These are phyloP conservation scores for Capsicum rhomboideum DNA, from an alignment of 257 asterid genomes.

Conservation along the genomic window DNA sequence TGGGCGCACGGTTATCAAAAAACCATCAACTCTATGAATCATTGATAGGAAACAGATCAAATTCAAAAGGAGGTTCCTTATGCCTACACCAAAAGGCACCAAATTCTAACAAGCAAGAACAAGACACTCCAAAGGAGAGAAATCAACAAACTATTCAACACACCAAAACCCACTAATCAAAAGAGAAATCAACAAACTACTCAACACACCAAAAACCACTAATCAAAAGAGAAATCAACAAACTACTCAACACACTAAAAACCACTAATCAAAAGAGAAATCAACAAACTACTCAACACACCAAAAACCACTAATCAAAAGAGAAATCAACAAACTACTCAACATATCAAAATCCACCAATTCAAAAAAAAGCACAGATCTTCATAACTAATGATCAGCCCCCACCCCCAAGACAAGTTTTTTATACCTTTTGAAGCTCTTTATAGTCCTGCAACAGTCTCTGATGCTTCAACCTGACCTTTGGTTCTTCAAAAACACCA, in stretches of 20 bases:
- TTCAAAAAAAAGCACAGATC: constrained; percentile 16
- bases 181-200: not conserved
- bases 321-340: not conserved
- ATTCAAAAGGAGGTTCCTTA: not conserved
- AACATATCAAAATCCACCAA: not conserved
- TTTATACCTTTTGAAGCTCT: constrained; percentile 54
- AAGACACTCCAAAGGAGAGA: not conserved
- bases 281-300: not conserved
- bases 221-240: not conserved
- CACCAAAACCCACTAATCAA: too few relatives aligned
- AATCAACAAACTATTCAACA: not conserved
- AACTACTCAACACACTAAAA: not conserved
- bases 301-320: too few relatives aligned
- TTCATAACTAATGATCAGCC: not conserved
- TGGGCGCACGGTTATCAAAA: not conserved
- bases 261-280: not conserved
- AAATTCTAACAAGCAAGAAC: not conserved
- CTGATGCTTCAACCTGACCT: constrained; percentile 41
- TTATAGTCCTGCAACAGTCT: constrained; percentile 62
- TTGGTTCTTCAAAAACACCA: constrained; percentile 34
- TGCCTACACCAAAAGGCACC: not conserved
- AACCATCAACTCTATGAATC: not conserved
- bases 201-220: not conserved
- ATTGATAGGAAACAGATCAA: not conserved
- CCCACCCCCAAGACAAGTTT: not conserved